Conservation (phyloP, 2,329 filamentous ascomycete genomes). For the Penicillium sp. region DNA sequence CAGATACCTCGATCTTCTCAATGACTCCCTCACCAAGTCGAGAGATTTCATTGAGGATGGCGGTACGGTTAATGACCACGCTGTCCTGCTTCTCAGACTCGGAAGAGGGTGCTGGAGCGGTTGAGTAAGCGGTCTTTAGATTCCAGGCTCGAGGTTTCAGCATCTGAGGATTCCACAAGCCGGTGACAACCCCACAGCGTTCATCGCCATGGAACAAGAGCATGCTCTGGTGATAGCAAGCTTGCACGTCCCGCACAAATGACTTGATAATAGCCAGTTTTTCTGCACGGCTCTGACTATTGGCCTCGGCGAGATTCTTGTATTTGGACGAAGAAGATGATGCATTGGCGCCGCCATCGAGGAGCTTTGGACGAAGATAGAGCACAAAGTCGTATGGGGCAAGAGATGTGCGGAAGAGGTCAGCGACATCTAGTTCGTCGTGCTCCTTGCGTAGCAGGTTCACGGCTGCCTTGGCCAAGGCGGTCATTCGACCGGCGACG, state of each 20-base stretch:
- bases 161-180: conserved; percentile 57
- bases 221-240: conserved; percentile 61
- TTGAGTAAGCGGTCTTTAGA: conserved; percentile 36
- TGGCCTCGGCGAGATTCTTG: conserved; percentile 68
- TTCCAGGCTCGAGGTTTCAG: conserved; percentile 29
- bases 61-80: conserved; percentile 34
- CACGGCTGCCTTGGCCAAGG: conserved; percentile 69
- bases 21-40: conserved; percentile 58
- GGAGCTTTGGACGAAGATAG: conserved; percentile 56
- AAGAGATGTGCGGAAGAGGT: conserved; percentile 67
- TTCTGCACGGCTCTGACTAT: conserved; percentile 40
- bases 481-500: conserved; percentile 74
- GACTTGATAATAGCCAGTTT: conserved; percentile 56
- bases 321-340: conserved; percentile 45
- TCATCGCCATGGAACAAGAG: conserved; percentile 71
- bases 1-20: conserved; percentile 54
- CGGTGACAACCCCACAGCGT: conserved; percentile 54
- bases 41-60: conserved; percentile 41
- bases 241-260: conserved; percentile 62
- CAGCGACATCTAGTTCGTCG: conserved; percentile 48
- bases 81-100: conserved; percentile 13
- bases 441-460: conserved; percentile 53
- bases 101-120: conserved; percentile 17
- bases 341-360: conserved; percentile 33
- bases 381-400: conserved; percentile 83